These are phyloP conservation scores for Malassezia globosa DNA, from an alignment of 1,284 basidiomycete genomes.

Conservation along the genomic window DNA sequence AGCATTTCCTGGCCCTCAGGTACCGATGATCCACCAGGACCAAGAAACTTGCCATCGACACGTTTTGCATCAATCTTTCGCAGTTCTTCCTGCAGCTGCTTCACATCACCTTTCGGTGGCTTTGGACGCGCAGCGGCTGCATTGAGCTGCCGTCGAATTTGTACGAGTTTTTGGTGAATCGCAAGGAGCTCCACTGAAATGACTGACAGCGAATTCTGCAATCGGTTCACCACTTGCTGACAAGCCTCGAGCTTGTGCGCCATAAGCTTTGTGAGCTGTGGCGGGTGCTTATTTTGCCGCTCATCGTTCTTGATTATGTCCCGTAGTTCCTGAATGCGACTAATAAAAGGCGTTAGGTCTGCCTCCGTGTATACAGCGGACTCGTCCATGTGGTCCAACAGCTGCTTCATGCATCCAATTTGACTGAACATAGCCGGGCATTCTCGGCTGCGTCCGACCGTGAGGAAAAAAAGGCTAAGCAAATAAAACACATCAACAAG, in stretches of 20 bases:
- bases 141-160: constrained; percentile 75
- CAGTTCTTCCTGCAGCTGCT: constrained; percentile 80
- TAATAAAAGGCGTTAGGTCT: constrained; percentile 39
- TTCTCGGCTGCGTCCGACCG: constrained; percentile 43
- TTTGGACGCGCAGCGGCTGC: constrained; percentile 76
- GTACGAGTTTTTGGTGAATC: constrained; percentile 61
- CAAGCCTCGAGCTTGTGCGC: constrained; percentile 82
- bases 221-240: constrained; percentile 48
- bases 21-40: constrained; percentile 72
- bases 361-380: constrained; percentile 45
- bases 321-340: constrained; percentile 36
- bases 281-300: constrained; percentile 67
- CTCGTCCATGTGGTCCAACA: constrained; percentile 44
- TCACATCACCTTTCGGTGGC: constrained; percentile 72
- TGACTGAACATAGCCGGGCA: constrained; percentile 43
- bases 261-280: constrained; percentile 76
- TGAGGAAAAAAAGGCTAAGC: constrained; percentile 46
- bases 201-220: constrained; percentile 41
- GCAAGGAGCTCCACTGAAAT: constrained; percentile 46
- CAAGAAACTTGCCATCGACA: constrained; percentile 89
- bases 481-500: constrained; percentile 45
- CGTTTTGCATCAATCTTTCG: constrained; percentile 77
- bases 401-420: constrained; percentile 45
- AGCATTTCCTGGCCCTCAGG: constrained; percentile 67
- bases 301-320: constrained; percentile 41